Evolutionary conservation across 306 rosid genomes (phyloP).

Genomic region (Vigna mungo): DNA sequence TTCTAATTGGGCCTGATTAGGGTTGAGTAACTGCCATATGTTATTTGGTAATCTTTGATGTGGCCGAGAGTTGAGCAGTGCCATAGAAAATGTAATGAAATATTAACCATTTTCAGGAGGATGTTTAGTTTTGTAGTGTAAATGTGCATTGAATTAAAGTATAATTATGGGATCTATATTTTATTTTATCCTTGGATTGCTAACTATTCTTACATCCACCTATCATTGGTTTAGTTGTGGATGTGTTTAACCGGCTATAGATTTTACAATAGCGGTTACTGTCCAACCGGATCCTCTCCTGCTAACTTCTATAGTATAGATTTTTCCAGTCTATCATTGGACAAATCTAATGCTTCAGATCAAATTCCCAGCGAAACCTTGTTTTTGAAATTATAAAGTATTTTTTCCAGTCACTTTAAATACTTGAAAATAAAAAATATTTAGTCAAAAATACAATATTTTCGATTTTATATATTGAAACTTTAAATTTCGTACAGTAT

Average conservation of each 20-base stretch:
- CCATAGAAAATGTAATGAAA: conserved; percentile 54
- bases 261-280: too few species aligned
- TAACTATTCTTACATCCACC: conserved; percentile 6
- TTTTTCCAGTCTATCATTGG: too few species aligned
- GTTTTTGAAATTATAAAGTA: too few species aligned
- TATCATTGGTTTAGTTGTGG: background rate
- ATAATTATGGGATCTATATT: conserved; percentile 4
- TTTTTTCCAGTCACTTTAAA: too few species aligned
- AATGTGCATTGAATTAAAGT: conserved; percentile 42
- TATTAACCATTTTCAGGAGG: conserved; percentile 47
- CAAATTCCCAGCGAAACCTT: too few species aligned
- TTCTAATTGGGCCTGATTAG: conserved; percentile 44
- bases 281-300: too few species aligned
- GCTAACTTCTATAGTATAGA: too few species aligned
- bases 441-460: too few species aligned
- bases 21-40: conserved; percentile 36
- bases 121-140: conserved; percentile 43
- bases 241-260: background rate
- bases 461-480: too few species aligned
- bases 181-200: conserved; percentile 9
- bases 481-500: too few species aligned
- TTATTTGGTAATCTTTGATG: conserved; percentile 44
- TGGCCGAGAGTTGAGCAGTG: conserved; percentile 46
- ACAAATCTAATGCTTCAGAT: too few species aligned
- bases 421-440: too few species aligned